These are phyloP conservation scores for Trifolium subterraneum DNA, from an alignment of 306 rosid species.

Conservation along the genomic window DNA sequence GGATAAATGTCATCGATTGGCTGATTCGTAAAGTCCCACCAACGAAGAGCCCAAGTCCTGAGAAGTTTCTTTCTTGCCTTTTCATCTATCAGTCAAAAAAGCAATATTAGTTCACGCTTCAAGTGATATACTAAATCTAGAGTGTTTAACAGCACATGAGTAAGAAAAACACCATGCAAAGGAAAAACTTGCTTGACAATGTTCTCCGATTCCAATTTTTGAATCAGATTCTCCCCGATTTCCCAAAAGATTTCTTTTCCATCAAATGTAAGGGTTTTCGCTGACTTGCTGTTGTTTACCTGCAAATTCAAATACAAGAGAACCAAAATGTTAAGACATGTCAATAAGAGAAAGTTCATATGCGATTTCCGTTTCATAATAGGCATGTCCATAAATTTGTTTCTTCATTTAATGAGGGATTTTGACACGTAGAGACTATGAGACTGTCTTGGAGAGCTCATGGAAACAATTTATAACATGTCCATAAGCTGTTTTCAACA, in stretches of 20 bases:
- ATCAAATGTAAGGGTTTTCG: conserved; percentile 60
- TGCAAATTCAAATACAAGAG: conserved; percentile 50
- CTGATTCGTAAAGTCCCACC: conserved; percentile 87
- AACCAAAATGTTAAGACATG: conserved; percentile 36
- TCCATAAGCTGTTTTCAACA: neutral
- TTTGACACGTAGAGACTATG: neutral
- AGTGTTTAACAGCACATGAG: conserved; percentile 38
- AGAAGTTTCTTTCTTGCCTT: conserved; percentile 80
- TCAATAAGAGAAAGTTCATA: neutral
- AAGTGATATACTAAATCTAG: conserved; percentile 22
- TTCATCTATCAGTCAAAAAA: conserved; percentile 73
- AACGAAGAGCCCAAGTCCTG: conserved; percentile 77
- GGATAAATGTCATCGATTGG: conserved; percentile 88
- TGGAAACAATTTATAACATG: neutral
- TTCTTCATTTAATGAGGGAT: conserved; percentile 1
- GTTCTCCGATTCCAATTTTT: conserved; percentile 69
- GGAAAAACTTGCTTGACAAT: conserved; percentile 87
- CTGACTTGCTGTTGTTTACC: conserved; percentile 64
- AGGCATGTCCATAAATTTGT: neutral
- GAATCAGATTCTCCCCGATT: conserved; percentile 73
- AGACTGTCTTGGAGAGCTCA: neutral
- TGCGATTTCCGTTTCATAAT: conserved; percentile 23
- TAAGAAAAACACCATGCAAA: conserved; percentile 79
- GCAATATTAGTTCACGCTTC: conserved; percentile 41
- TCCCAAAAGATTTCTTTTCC: conserved; percentile 67